Evolutionary conservation across 2,329 filamentous ascomycete species (phyloP), one percentile per base, ranked within the genome.

Genomic region (Shiraia sp.): DNA sequence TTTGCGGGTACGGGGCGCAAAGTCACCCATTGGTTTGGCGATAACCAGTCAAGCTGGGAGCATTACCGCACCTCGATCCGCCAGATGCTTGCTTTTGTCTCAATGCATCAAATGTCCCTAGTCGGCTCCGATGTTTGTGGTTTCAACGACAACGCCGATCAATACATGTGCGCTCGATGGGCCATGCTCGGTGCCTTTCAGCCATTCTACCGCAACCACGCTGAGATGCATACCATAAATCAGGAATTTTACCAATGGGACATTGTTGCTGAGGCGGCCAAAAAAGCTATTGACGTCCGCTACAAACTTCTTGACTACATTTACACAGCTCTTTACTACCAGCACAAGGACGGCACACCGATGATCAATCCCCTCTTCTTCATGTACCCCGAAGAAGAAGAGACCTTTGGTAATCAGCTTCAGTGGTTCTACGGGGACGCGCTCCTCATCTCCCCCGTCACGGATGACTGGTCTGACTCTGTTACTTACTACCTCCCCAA

Each of bases 271-370:
- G 70, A 77, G 7, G 83, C 85, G 0, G 86, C 86, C 0, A 79
- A 78, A 40, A 84, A 81, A 44, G 85, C 83, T 13, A 89, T 91
- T 55, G 78, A 79, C 22, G 82, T 83, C 33, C 79, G 88, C n/a
- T 91, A 91, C 71, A 77, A 80, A 23, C 74, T 91, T n/a, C 75
- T 91, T 10, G 87, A 90, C 58, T 91, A 91, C 70, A 76, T 88
- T 45, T 91, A 92, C 74, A 90, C 87, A 1, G 81, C 83, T 0
- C 75, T 90, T 53, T 74, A 83, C 61, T 69, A 72, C 42, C 80
- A 88, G 63, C 78, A 75, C 22, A 58, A 73, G 13, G 77, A 79
- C 30, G 88, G 88, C 24, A 78, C 76, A 2, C 86, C 88, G 0
- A 73, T 83, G 49, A 72, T 90, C 40, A 82, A 82, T 54, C 87